Evolutionary conservation across 2,329 filamentous ascomycete genomes (phyloP).

Genomic region (Cytospora paraplurivora): DNA sequence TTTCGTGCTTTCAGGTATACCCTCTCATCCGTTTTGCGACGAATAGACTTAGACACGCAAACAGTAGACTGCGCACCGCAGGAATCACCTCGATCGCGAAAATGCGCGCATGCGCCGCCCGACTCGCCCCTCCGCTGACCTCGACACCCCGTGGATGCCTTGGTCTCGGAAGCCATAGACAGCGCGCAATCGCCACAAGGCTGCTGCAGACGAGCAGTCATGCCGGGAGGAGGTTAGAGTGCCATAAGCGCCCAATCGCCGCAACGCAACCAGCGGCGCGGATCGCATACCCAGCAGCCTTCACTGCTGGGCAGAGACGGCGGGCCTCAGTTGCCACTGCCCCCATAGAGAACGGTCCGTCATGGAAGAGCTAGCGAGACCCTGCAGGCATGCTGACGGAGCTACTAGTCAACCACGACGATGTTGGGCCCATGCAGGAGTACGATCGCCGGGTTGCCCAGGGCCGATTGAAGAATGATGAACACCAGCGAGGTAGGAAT

Average conservation of each 20-base stretch:
- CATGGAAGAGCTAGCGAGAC: background rate
- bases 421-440: conserved; percentile 76
- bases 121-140: conserved; percentile 8
- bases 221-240: background rate
- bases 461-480: conserved; percentile 79
- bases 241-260: background rate
- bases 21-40: conserved; percentile 5
- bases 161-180: conserved; percentile 7
- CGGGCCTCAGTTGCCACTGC: conserved; percentile 30
- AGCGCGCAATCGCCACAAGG: conserved; percentile 18
- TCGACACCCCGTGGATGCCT: conserved; percentile 17
- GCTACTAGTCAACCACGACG: conserved; percentile 36
- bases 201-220: conserved; percentile 14
- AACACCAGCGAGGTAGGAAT: conserved; percentile 78
- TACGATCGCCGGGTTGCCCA: conserved; percentile 80
- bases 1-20: background rate
- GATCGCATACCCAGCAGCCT: conserved; percentile 27
- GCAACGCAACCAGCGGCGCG: conserved; percentile 20
- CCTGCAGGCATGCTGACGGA: conserved; percentile 2
- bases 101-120: conserved; percentile 28
- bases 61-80: background rate
- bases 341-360: conserved; percentile 30
- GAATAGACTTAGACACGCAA: conserved; percentile 4
- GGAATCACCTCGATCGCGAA: background rate
- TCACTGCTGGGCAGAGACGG: conserved; percentile 28